These are phyloP conservation scores for Sungouiella thailandica DNA, from an alignment of 805 yeast species.

Conservation along the genomic window DNA sequence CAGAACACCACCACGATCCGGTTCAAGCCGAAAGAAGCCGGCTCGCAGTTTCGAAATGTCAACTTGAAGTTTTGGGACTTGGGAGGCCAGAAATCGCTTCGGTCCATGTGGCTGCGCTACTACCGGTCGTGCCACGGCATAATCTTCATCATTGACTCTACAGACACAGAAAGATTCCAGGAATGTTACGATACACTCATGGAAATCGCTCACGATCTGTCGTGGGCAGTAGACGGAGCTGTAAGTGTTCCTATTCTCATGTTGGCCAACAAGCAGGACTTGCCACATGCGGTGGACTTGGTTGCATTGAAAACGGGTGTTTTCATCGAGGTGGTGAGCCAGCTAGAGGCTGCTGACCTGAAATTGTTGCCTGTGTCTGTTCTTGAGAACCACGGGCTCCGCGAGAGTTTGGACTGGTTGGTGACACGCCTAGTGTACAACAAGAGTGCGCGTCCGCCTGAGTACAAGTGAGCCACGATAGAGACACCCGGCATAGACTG, in stretches of 20 bases:
- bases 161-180: conserved; percentile 74
- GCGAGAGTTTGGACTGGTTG: conserved; percentile 88
- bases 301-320: conserved; percentile 69
- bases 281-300: conserved; percentile 43
- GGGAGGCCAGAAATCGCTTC: conserved; percentile 87
- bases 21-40: conserved; percentile 27
- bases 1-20: conserved; percentile 61
- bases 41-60: conserved; percentile 39
- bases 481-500: too few species aligned
- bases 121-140: conserved; percentile 85
- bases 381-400: conserved; percentile 73
- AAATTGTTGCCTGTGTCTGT: conserved; percentile 89
- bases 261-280: conserved; percentile 94
- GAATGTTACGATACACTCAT: conserved; percentile 71
- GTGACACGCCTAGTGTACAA: conserved; percentile 65
- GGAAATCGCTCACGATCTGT: conserved; percentile 38
- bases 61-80: conserved; percentile 89
- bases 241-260: conserved; percentile 82
- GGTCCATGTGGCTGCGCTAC: conserved; percentile 85
- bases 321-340: conserved; percentile 77
- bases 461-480: conserved; percentile 28
- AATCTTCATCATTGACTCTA: conserved; percentile 86
- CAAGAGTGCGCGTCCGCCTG: conserved; percentile 58
- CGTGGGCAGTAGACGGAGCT: conserved; percentile 30
- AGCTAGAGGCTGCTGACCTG: conserved; percentile 84